Evolutionary conservation across 1,284 basidiomycete genomes (phyloP), one percentile per base, ranked within the genome.

Genomic region (Tilletiaria anomala): DNA sequence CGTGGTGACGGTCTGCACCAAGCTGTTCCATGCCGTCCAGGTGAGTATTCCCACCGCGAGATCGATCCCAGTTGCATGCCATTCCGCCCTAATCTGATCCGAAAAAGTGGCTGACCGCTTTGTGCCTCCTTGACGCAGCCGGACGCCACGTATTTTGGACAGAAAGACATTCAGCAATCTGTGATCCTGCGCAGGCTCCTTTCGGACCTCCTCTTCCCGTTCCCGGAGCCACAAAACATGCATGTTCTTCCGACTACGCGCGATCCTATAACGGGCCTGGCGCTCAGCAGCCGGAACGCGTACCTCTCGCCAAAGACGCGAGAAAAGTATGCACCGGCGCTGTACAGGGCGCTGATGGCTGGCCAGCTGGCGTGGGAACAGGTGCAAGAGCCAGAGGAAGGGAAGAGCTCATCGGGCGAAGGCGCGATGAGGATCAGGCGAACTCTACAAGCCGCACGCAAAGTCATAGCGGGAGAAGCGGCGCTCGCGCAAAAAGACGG

Each of bases 91-190:
- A 2, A n/a, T n/a, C n/a, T n/a, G n/a, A n/a, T n/a, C n/a, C n/a
- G n/a, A n/a, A n/a, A n/a, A n/a, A n/a, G n/a, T n/a, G n/a, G n/a
- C n/a, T n/a, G n/a, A n/a, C 17, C 12, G 12, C 32, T 41, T 14
- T 37, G 11, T 22, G n/a, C 4, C 10, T 21, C 5, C 17, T 16
- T 24, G 5, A 14, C 12, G 5, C 39, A 88, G 83, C 91, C 91
- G 2, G 84, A 84, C 40, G 77, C 78, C 44, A 79, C 84, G 17
- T 97, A 96, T 68, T 94, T 97, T 59, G 91, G 93, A 0, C 91
- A 96, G 69, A 97, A 97, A 68, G 91, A 97, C 63, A 94, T 97
- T 43, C 91, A 97, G 65, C 91, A 97, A 66, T 85, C 83, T 0
- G 70, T 96, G 6, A 70, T 97, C 16, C 74, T 97, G 17, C 79